Evolutionary conservation across 306 rosid genomes (phyloP).

Genomic region (Prunus kanzakura): DNA sequence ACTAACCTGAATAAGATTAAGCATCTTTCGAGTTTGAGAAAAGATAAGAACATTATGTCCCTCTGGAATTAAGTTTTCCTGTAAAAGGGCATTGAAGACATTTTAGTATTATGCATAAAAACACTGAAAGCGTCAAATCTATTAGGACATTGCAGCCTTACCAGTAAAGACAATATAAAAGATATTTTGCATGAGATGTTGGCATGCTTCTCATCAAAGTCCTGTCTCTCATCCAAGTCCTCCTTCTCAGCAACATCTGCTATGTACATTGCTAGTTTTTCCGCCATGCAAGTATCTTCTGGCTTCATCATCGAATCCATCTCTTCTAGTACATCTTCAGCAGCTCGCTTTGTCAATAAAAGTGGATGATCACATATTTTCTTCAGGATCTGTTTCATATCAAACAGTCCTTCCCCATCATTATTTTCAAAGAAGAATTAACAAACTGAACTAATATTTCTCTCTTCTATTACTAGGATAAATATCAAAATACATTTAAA

Average conservation of each 20-base stretch:
- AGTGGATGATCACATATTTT: slow-evolving; percentile 95
- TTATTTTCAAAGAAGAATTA: background rate
- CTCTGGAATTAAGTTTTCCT: slow-evolving; percentile 69
- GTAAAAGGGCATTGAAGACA: slow-evolving; percentile 16
- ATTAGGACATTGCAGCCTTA: slow-evolving; percentile 23
- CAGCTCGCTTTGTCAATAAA: slow-evolving; percentile 85
- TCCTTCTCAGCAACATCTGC: slow-evolving; percentile 73
- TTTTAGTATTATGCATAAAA: slow-evolving; percentile 7
- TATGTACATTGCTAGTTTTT: slow-evolving; percentile 69
- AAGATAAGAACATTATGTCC: slow-evolving; percentile 87
- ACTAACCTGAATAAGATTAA: slow-evolving; percentile 82
- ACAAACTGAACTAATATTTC: background rate
- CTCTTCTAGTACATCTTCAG: slow-evolving; percentile 89
- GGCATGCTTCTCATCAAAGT: slow-evolving; percentile 53
- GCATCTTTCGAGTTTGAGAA: slow-evolving; percentile 98
- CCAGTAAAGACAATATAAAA: slow-evolving; percentile 81
- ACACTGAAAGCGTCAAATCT: background rate
- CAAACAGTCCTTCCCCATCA: slow-evolving; percentile 16
- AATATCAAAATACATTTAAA: background rate
- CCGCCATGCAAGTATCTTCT: slow-evolving; percentile 64
- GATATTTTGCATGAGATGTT: slow-evolving; percentile 77
- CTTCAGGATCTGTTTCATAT: slow-evolving; percentile 63
- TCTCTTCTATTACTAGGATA: background rate
- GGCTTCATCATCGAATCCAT: slow-evolving; percentile 69
- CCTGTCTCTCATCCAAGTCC: slow-evolving; percentile 52